phyloP scores from a whole-genome alignment of 2,329 filamentous ascomycete genomes.

The Pseudocercospora ulei region DNA sequence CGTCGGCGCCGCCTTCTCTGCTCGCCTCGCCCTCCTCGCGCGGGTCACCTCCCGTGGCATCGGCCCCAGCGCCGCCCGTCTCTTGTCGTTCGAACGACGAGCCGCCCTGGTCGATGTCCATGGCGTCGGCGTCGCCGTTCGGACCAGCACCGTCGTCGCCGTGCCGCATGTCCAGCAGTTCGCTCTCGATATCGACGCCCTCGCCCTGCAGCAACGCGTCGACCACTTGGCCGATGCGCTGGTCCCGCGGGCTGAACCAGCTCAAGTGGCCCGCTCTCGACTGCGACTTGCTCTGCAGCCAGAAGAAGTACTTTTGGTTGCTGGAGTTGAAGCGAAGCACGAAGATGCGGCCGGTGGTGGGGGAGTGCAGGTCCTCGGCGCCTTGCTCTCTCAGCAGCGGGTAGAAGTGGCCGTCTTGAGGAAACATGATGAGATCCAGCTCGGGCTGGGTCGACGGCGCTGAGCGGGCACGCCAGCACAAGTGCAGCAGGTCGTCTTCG shows the following conservation, averaged over 20 bases:
- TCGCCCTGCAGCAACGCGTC: slow-evolving; percentile 78
- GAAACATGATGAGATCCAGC: slow-evolving; percentile 87
- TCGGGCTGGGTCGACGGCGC: slow-evolving; percentile 62
- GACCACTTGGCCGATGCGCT: slow-evolving; percentile 80
- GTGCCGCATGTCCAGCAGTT: slow-evolving; percentile 54
- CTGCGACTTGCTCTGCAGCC: slow-evolving; percentile 87
- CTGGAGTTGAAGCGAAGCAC: slow-evolving; percentile 89
- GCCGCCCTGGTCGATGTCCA: slow-evolving; percentile 64
- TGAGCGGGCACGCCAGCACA: slow-evolving; percentile 86
- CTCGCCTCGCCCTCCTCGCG: slow-evolving; percentile 80
- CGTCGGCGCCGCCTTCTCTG: slow-evolving; percentile 88
- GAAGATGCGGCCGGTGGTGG: slow-evolving; percentile 78
- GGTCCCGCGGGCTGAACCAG: slow-evolving; percentile 75
- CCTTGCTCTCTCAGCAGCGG: slow-evolving; percentile 43
- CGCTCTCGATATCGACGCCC: slow-evolving; percentile 66
- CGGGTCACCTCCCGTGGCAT: slow-evolving; percentile 81
- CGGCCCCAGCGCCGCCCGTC: slow-evolving; percentile 72
- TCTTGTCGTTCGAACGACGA: slow-evolving; percentile 53
- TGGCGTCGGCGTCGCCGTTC: slow-evolving; percentile 43
- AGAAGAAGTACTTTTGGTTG: slow-evolving; percentile 85
- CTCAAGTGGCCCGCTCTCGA: slow-evolving; percentile 57
- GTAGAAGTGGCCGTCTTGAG: slow-evolving; percentile 74
- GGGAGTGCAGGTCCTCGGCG: slow-evolving; percentile 52
- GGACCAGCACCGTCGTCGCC: slow-evolving; percentile 52
- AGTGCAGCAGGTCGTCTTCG: slow-evolving; percentile 91